Evolutionary conservation across 495 filamentous ascomycete species (phyloP), one percentile per base, ranked within the genome.

Genomic region (Cudoniella acicularis): DNA sequence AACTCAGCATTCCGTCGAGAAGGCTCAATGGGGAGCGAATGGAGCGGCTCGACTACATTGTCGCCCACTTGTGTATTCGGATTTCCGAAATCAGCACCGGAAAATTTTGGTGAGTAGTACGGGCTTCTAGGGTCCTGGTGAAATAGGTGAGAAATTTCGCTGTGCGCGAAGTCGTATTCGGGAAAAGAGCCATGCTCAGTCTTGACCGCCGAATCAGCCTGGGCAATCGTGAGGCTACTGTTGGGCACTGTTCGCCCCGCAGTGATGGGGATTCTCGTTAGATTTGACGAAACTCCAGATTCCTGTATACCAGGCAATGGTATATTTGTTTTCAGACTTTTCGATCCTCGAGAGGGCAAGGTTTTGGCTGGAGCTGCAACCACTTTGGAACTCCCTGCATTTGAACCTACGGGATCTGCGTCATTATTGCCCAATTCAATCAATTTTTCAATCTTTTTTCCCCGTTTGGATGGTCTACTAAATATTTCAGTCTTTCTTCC

Each of bases 1-100:
- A 63, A 43, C 16, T 67, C 56, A 4, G 64, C 57, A 30, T 63
- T 63, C 18, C 53, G 60, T 20, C 43, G 40, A 10, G 60, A 47
- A 11, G 56, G n/a, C 25, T 63, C 64, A 24, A 60, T 62, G 17
- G 59, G 59, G 23, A 66, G 56, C n/a, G 26, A 55, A 16, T 43
- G 26, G 46, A 62, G 22, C 2, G 56, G 59, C 20, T 59, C 58
- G 3, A 61, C 23, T 3, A 42, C 49, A 20, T 46, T 49, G 27
- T 50, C 50, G 1, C 63, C 55, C 26, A 59, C 55, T 25, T 49
- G 40, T 17, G 46, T 43, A 23, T 43, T 50, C 20, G 18, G 10
- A 2, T 45, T n/a, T 22, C 4, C 25, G 17, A 22, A 11, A 45
- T 56, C 40, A 13, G 25, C 11, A 55, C 21, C 26, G n/a, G 41